phyloP scores from a whole-genome alignment of 768 basidiomycete species.

The Floccularia luteovirens region DNA sequence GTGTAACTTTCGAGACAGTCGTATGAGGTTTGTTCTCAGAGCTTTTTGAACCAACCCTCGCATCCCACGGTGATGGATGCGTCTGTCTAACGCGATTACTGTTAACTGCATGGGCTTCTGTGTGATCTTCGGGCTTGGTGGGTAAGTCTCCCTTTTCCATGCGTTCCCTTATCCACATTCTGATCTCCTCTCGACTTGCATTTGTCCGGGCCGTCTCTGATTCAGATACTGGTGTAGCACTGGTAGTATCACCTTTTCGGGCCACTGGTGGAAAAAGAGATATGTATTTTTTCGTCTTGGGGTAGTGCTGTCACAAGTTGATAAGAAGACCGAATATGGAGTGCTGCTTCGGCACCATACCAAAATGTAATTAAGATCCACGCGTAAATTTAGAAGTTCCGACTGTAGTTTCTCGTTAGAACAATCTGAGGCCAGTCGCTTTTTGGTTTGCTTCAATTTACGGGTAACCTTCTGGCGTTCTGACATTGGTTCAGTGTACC shows the following conservation, averaged over 20 bases:
- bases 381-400: slow-evolving; percentile 55
- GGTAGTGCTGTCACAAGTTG: slow-evolving; percentile 53
- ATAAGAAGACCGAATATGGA: not conserved
- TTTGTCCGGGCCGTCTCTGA: slow-evolving; percentile 31
- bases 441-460: slow-evolving; percentile 66
- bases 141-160: slow-evolving; percentile 58
- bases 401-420: slow-evolving; percentile 34
- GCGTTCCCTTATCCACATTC: slow-evolving; percentile 44
- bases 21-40: slow-evolving; percentile 2
- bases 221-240: slow-evolving; percentile 13
- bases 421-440: slow-evolving; percentile 28
- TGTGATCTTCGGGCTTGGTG: slow-evolving; percentile 48
- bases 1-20: slow-evolving; percentile 1
- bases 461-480: slow-evolving; percentile 85
- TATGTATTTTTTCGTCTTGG: slow-evolving; percentile 82
- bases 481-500: slow-evolving; percentile 17
- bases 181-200: slow-evolving; percentile 48
- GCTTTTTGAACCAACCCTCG: slow-evolving; percentile 5
- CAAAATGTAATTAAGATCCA: slow-evolving; percentile 87
- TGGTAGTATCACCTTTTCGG: slow-evolving; percentile 32
- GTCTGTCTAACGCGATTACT: no score
- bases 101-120: slow-evolving; percentile 8
- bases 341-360: slow-evolving; percentile 25
- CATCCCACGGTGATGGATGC: slow-evolving; percentile 3
- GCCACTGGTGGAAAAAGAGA: slow-evolving; percentile 78